Evolutionary conservation across 495 filamentous ascomycete genomes (phyloP).

Genomic region (Podospora conica): DNA sequence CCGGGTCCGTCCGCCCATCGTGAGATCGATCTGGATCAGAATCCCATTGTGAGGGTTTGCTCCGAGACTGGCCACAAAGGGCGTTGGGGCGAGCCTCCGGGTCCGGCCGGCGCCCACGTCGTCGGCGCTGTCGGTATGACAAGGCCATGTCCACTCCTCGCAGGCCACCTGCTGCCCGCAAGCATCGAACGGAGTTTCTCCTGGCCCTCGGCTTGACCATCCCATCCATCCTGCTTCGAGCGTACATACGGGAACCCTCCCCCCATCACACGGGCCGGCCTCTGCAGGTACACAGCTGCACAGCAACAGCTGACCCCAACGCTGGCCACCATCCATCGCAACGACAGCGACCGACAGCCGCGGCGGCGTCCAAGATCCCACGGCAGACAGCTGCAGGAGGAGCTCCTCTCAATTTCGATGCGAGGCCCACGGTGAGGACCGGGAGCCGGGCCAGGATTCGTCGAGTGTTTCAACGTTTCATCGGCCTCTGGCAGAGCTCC

Average conservation of each 20-base stretch:
- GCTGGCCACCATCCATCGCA: background rate
- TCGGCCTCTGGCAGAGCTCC: background rate
- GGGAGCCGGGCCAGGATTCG: constrained; percentile 6
- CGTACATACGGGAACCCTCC: background rate
- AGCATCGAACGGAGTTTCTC: background rate
- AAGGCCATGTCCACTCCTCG: background rate
- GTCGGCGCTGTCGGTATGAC: background rate
- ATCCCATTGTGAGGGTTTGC: background rate
- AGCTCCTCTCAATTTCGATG: constrained; percentile 14
- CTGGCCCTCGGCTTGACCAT: background rate
- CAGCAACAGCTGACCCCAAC: background rate
- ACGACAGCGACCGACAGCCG: background rate
- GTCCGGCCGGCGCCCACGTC: background rate
- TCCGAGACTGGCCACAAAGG: background rate
- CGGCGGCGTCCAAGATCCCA: background rate
- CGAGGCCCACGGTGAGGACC: background rate
- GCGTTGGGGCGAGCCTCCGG: background rate
- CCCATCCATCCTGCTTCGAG: background rate
- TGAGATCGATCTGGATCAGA: background rate
- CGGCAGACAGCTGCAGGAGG: constrained; percentile 6
- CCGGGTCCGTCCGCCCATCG: background rate
- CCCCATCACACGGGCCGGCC: background rate
- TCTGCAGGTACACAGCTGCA: constrained; percentile 1
- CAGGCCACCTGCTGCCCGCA: background rate
- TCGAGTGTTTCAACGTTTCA: constrained; percentile 8